Base-by-base conservation (phyloP, 2,329 filamentous ascomycete species). In the Colletotrichum higginsianum region DNA sequence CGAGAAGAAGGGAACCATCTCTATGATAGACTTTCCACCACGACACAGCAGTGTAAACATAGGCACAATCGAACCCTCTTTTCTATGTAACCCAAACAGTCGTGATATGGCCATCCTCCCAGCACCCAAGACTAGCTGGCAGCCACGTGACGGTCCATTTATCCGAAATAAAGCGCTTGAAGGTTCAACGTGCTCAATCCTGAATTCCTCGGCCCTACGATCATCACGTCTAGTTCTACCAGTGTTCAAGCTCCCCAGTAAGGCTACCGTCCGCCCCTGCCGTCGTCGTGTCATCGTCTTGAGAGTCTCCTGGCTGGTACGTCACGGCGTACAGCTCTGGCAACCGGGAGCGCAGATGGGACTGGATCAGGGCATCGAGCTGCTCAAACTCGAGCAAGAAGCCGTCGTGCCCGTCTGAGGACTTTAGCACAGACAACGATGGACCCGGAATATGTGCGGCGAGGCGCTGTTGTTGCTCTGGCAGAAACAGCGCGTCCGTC, bases 181-280 rank as follows among this genome's bases (percentile, higher is more conserved):
- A 35, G 8, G 30, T 35, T 35, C 30, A 9, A 35, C 30, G 30
- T 35, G 30, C 30, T 9, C 8, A 35, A 35, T 8, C 30, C 30
- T 9, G 30, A 7, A 35, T 9, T 35, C 30, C 8, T 1, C 30
- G 9, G 30, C 8, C 8, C 30, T 35, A 35, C 30, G 30, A 35
- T 35, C 30, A 35, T 35, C 30, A 35, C 30, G 30, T 9, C 30
- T 35, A 35, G 93, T 95, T 61, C 95, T 5, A 92, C 91, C 76
- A 96, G 93, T 58, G 16, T 8, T 71, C 68, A 18, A 72, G 52
- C 35, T 69, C 69, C 4, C 69, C 69, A 18, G 58, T 55, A 52
- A 69, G 50, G 30, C 53, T 64, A n/a, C 21, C 35, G n/a, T 21
- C 21, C 12, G 12, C 44, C 26, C 7, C 26, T 6, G 12, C 50